Base-by-base conservation (phyloP, 1,139 yeast genomes). In the Kluyveromyces sp. region DNA sequence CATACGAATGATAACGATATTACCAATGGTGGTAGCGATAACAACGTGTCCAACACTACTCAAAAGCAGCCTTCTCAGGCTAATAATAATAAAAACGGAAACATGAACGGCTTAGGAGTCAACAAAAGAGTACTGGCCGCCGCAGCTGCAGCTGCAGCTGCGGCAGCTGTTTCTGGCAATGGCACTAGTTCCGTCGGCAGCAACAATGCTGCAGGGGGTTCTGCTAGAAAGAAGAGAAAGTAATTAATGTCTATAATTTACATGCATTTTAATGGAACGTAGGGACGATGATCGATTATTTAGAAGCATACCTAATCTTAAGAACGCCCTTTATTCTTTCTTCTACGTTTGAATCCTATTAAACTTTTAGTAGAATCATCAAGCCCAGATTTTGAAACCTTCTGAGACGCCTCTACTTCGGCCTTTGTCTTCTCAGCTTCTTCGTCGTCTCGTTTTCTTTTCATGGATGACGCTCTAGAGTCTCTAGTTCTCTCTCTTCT, bases 1-100 rank as follows among this genome's bases (percentile, higher is more conserved):
- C 84, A 81, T 54, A 78, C 84, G n/a, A 87, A 81, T 54, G 92
- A 83, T 57, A 78, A 75, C 53, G 88, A 82, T 60, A 82, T 83
- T 6, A 53, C 57, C 56, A 59, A 60, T 41, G 33, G 58, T 9
- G 60, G 64, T 0, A 43, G 45, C 17, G 50, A 51, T 28, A 58
- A 52, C 45, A 51, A 44, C 18, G 57, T 57, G 46, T 48, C 45
- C 26, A 33, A 43, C 12, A 44, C 42, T 11, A 53, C 54, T 20
- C 60, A 55, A 35, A 54, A 52, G 22, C 55, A 52, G 29, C 45
- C 51, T 6, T 45, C 51, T 28, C 50, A 49, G 3, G 50, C 47
- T 33, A 53, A 49, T 32, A 36, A 36, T 9, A 36, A 60, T 4
- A 49, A 56, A 2, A 53, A 56, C 9, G 45, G 55, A 13, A 54